Conservation (phyloP, 768 basidiomycete genomes). For the Mycena belliarum region DNA sequence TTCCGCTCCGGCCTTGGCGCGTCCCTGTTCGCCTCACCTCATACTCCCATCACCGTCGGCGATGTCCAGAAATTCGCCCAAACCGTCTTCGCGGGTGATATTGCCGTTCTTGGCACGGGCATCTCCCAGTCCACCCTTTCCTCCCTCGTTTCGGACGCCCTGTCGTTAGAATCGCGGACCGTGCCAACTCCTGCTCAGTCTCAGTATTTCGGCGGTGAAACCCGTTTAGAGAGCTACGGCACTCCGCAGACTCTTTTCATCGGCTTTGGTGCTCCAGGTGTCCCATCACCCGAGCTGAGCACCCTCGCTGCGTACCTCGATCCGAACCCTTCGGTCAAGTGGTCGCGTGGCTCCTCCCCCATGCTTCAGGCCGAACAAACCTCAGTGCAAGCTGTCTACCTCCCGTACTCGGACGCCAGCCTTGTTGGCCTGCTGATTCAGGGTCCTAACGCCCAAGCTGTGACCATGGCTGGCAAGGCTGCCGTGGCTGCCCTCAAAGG, state of each 20-base stretch:
- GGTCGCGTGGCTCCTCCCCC: slow-evolving; percentile 75
- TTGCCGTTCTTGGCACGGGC: slow-evolving; percentile 87
- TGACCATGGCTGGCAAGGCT: slow-evolving; percentile 68
- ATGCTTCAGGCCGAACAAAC: slow-evolving; percentile 59
- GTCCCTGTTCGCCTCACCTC: slow-evolving; percentile 81
- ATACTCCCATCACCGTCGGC: slow-evolving; percentile 59
- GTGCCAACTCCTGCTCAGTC: slow-evolving; percentile 35
- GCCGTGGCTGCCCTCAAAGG: slow-evolving; percentile 69
- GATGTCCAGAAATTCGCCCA: slow-evolving; percentile 77
- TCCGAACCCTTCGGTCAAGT: slow-evolving; percentile 81
- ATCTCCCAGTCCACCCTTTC: slow-evolving; percentile 72
- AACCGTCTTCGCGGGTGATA: slow-evolving; percentile 73
- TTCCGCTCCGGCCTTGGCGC: slow-evolving; percentile 95
- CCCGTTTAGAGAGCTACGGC: slow-evolving; percentile 61
- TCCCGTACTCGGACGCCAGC: slow-evolving; percentile 90
- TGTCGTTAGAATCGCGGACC: slow-evolving; percentile 48
- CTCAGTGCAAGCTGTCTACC: slow-evolving; percentile 70
- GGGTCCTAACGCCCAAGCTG: slow-evolving; percentile 59
- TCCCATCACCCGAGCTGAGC: slow-evolving; percentile 69
- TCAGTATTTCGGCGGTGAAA: slow-evolving; percentile 82
- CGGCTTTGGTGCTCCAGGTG: slow-evolving; percentile 77
- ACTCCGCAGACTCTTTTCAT: slow-evolving; percentile 81
- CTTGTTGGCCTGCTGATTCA: slow-evolving; percentile 84
- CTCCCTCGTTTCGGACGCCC: slow-evolving; percentile 70
- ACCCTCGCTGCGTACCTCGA: slow-evolving; percentile 82